A percentile compares a stretch with the other conserved stretches of the same genome.
Conservation (phyloP, 2,329 filamentous ascomycete genomes). For the Curvularia lunata region DNA sequence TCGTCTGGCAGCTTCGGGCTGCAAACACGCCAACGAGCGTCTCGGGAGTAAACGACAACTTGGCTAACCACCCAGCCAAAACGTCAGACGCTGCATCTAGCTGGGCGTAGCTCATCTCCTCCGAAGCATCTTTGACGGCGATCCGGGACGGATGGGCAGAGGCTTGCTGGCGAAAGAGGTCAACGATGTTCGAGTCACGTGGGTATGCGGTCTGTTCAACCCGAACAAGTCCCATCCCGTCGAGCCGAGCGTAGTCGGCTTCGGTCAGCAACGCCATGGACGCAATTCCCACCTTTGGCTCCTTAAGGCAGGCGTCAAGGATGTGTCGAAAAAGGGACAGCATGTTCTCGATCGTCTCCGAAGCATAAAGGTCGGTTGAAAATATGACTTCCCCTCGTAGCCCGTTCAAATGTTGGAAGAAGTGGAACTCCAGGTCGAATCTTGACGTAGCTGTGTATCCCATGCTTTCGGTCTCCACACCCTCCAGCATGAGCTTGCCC, state of each 20-base stretch:
- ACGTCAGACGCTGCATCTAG: too few species aligned
- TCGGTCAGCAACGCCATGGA: neutral
- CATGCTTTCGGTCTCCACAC: neutral
- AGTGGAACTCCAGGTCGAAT: constrained; percentile 4
- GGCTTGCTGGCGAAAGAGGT: constrained; percentile 15
- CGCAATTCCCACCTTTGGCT: constrained; percentile 1
- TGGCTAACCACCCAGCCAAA: too few species aligned
- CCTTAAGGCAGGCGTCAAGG: constrained; percentile 11
- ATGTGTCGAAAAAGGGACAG: constrained; percentile 8
- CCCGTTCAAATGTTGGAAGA: too few species aligned
- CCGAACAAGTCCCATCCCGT: neutral
- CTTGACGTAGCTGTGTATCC: neutral
- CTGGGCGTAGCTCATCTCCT: constrained; percentile 17
- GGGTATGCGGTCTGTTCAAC: too few species aligned
- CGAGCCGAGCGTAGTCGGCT: neutral
- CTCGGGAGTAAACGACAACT: too few species aligned
- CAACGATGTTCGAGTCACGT: constrained; percentile 16
- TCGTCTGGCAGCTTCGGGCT: constrained; percentile 20
- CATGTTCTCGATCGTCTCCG: constrained; percentile 8
- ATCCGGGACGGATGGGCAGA: neutral
- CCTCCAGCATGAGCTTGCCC: neutral
- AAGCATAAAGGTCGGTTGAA: constrained; percentile 4
- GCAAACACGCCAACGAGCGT: constrained; percentile 30
- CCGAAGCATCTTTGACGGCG: constrained; percentile 16
- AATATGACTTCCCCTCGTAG: too few species aligned